Evolutionary conservation across 2,329 filamentous ascomycete genomes (phyloP).

Genomic region (Botrytis elliptica): DNA sequence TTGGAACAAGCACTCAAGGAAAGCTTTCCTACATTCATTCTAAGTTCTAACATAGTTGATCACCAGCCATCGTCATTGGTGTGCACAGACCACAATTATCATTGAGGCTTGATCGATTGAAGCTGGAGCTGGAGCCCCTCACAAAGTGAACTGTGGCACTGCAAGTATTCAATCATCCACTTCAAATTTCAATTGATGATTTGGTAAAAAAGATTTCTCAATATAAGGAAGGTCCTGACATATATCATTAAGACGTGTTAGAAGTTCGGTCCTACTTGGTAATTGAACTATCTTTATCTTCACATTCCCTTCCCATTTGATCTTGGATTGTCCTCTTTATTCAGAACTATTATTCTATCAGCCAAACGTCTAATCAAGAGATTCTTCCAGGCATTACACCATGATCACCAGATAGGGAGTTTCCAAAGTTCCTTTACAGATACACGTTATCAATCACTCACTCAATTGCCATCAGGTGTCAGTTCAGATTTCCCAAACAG

Average conservation of each 20-base stretch:
- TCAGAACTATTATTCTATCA: neutral
- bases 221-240: neutral
- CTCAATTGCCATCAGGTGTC: neutral
- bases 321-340: neutral
- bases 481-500: no score
- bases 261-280: neutral
- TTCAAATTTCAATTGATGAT: neutral
- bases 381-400: neutral
- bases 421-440: no score
- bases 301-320: neutral
- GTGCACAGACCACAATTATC: constrained; percentile 8
- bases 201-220: neutral
- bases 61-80: constrained; percentile 18
- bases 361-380: neutral
- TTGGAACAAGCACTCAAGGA: neutral
- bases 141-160: neutral
- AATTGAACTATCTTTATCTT: neutral
- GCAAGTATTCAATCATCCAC: neutral
- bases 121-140: neutral
- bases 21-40: neutral
- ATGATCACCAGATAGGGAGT: neutral
- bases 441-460: no score
- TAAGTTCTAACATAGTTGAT: neutral
- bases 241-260: neutral
- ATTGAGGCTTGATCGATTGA: neutral